These are phyloP conservation scores for Ophiostoma himal-ulmi DNA, from an alignment of 2,329 filamentous ascomycete species.

Conservation along the genomic window DNA sequence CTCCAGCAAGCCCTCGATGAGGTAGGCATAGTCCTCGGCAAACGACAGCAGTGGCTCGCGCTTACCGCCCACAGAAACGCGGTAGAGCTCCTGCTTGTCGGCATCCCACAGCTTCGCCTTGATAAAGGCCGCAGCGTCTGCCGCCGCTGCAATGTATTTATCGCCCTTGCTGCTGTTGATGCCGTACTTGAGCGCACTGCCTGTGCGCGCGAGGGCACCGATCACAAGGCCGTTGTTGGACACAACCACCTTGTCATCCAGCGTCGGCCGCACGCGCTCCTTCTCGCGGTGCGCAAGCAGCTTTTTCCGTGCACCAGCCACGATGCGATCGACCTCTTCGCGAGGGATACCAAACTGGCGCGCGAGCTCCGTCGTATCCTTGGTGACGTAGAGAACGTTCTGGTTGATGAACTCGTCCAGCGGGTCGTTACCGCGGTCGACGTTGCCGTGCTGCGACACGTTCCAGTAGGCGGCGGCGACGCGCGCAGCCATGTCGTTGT, in stretches of 20 bases:
- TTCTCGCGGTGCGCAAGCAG: conserved; percentile 65
- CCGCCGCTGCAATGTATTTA: conserved; percentile 60
- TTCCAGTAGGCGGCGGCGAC: conserved; percentile 81
- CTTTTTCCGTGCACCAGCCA: conserved; percentile 61
- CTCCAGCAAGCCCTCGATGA: conserved; percentile 75
- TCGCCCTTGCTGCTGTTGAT: conserved; percentile 47
- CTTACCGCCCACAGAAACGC: conserved; percentile 64
- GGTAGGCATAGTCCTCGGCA: conserved; percentile 90
- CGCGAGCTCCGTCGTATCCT: conserved; percentile 62
- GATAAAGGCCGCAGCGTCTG: conserved; percentile 66
- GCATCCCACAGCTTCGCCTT: conserved; percentile 66
- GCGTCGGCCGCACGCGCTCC: conserved; percentile 66
- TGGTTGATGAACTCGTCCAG: conserved; percentile 93
- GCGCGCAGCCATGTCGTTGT: conserved; percentile 54
- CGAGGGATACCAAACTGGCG: conserved; percentile 68
- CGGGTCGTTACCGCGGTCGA: conserved; percentile 73
- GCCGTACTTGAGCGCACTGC: conserved; percentile 54
- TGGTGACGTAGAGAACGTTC: conserved; percentile 73
- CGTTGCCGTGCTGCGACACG: conserved; percentile 77
- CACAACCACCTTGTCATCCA: conserved; percentile 84
- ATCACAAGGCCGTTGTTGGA: conserved; percentile 88
- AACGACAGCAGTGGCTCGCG: conserved; percentile 65
- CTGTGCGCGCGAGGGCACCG: conserved; percentile 69
- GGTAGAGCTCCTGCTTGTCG: conserved; percentile 56
- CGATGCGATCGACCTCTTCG: conserved; percentile 60